Evolutionary conservation across 805 yeast genomes (phyloP).

Genomic region (Yamadazyma paraphyllophila): DNA sequence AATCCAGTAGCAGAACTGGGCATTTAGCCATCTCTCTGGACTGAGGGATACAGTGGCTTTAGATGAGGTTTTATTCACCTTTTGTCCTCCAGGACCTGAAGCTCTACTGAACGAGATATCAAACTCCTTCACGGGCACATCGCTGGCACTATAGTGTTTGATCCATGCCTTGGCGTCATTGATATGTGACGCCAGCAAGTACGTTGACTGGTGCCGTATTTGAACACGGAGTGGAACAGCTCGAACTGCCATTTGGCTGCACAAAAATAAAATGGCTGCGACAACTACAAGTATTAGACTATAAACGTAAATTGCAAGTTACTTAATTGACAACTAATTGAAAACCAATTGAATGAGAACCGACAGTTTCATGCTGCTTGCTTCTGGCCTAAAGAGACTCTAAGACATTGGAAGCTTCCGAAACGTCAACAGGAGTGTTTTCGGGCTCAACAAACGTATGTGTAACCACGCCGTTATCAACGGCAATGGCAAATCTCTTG

Average conservation of each 20-base stretch:
- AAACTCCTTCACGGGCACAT: constrained; percentile 48
- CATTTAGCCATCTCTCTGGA: constrained; percentile 42
- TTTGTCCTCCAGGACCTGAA: constrained; percentile 87
- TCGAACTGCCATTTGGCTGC: too few species aligned
- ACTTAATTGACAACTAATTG: too few species aligned
- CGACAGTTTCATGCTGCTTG: too few species aligned
- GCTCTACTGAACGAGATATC: constrained; percentile 52
- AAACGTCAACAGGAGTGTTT: constrained; percentile 62
- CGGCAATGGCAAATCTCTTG: constrained; percentile 71
- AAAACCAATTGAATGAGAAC: too few species aligned
- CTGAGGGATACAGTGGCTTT: constrained; percentile 61
- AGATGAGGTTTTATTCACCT: constrained; percentile 70
- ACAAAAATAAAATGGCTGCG: too few species aligned
- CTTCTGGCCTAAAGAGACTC: constrained; percentile 6
- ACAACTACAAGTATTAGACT: too few species aligned
- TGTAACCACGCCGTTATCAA: constrained; percentile 71
- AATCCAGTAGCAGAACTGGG: constrained; percentile 50
- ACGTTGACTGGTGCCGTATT: neutral
- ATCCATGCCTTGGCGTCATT: constrained; percentile 40
- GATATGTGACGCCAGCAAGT: neutral
- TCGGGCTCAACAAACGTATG: constrained; percentile 78
- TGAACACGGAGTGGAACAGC: too few species aligned
- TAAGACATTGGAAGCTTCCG: constrained; percentile 47
- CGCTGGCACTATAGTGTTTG: constrained; percentile 18
- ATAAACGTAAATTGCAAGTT: too few species aligned